Percentiles rank a stretch among this genome's conserved stretches.
These are phyloP conservation scores for Microstegium vimineum DNA, from an alignment of 176 grass and related monocot species.

Conservation along the genomic window DNA sequence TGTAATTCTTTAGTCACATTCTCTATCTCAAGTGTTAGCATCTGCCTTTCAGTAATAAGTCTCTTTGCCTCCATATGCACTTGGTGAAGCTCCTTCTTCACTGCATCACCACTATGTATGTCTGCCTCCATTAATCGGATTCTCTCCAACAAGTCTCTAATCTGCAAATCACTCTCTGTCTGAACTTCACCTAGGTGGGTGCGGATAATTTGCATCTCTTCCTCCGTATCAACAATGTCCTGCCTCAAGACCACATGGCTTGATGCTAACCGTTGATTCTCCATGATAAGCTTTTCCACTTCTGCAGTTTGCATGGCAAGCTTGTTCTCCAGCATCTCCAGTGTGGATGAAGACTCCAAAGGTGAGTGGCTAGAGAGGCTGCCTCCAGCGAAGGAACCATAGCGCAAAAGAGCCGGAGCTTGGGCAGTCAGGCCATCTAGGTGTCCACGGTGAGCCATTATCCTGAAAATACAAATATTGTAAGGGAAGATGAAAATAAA, in stretches of 20 bases:
- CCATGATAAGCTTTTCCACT: conserved; percentile 67
- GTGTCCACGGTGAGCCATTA: conserved; percentile 62
- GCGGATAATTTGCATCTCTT: conserved; percentile 69
- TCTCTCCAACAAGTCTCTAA: conserved; percentile 62
- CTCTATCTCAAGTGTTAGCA: conserved; percentile 55
- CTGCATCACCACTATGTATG: conserved; percentile 50
- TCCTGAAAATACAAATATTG: conserved; percentile 28
- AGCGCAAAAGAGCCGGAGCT: conserved; percentile 52
- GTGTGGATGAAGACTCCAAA: conserved; percentile 28
- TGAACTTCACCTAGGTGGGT: conserved; percentile 59
- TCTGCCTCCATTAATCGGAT: conserved; percentile 76
- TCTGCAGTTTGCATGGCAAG: conserved; percentile 58
- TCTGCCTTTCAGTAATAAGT: conserved; percentile 61
- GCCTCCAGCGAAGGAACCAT: conserved; percentile 50
- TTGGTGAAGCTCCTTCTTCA: conserved; percentile 76
- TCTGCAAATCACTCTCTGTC: conserved; percentile 68
- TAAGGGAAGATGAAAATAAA: background rate
- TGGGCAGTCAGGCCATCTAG: conserved; percentile 42
- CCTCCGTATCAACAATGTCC: conserved; percentile 73
- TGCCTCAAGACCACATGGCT: conserved; percentile 77
- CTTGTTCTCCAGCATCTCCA: conserved; percentile 69
- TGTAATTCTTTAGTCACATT: conserved; percentile 62
- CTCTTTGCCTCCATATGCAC: conserved; percentile 73
- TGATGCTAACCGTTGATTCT: conserved; percentile 69
- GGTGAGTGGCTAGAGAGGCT: conserved; percentile 32